Base-by-base conservation (phyloP, 2,329 filamentous ascomycete genomes). In the Didymosphaeria variabile region DNA sequence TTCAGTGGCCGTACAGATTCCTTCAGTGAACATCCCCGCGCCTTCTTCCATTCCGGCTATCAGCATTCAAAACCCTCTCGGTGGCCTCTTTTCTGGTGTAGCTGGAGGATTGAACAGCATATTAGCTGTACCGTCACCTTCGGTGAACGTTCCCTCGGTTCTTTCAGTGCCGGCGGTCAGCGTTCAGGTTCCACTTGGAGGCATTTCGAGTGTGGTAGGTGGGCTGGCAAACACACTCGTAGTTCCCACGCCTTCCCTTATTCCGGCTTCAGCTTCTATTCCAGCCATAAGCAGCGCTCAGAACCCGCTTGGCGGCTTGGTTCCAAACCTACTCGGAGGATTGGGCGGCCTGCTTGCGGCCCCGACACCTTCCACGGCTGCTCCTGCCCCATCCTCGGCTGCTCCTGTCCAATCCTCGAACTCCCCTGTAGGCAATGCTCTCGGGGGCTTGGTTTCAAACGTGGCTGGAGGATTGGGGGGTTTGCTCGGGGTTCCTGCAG, bases 21-120 rank as follows among this genome's bases (percentile, higher is more conserved):
- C 12, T 38, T 38, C 36, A 17, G 9, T n/a, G 36, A 38, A 17
- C 17, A 17, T 2, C 17, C 36, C 36, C 36, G 13, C 17, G 36
- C 13, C 13, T 15, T 17, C 50, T 5, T 40, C 50, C 7, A 12
- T 52, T 32, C 34, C 34, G 2, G 34, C 10, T 3, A 29, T 40
- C 2, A 52, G 19, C 32, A 8, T 52, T 40, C 50, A 52, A 31
- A 52, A 52, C n/a, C n/a, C 32, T 26, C 23, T 52, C 9, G 32
- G 21, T 26, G 32, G 32, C 36, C 3, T 40, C 9, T 34, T 40
- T 2, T 52, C 50, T 8, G 17, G 29, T 10, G 47, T 50, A 19
- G 29, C 13, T 19, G 47, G 29, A 36, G 47, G 47, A 7, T 19
- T 50, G 15, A 50, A 36, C 31, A 34, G 29, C 21, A 34, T 50